Evolutionary conservation across 768 basidiomycete species (phyloP), one percentile per base, ranked within the genome.

Genomic region (Russula foetens): DNA sequence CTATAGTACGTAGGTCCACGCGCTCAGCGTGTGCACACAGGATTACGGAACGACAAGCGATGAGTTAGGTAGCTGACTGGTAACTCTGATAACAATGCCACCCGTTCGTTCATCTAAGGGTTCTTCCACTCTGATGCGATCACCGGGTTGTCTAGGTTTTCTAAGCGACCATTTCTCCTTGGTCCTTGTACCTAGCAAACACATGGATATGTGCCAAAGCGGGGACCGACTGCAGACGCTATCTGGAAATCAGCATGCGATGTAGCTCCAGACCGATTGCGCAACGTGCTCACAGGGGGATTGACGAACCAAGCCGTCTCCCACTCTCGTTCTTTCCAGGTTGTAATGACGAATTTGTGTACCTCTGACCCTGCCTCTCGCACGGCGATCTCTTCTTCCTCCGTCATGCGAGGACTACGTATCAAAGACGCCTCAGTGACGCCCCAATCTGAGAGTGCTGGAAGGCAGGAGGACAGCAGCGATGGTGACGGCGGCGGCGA

Each of bases 271-370:
- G 12, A 28, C 53, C 29, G 5, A 26, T 23, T 19, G 33, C 24
- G 41, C 9, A 19, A 7, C 11, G 28, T 38, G 72, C 87, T 69
- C 67, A 93, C 91, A 52, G 85, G 88, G 45, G 91, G 91, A 68
- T 93, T 93, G 45, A 91, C 86, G 68, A 92, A 92, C 92, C 92
- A 94, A 2, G 88, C 89, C 0, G 90, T 90, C 73, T 94, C 92
- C 90, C 89, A 94, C n/a, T 81, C 79, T 5, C 67, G 70, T 67
- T 90, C 88, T 19, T 68, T 66, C 92, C 92, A 93, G 50, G 82
- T 74, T 50, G 75, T 76, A 69, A 73, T 76, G 14, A 94, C 80
- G 70, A 86, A 92, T 51, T 71, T 72, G 35, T 81, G 76, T 45
- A 91, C 81, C 63, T 88, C 84, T 45, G 65, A 69, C 7, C 84